Evolutionary conservation across 164 flowering plant genomes (phyloP), one percentile per base, ranked within the genome.

Genomic region (Vitis labrusca): DNA sequence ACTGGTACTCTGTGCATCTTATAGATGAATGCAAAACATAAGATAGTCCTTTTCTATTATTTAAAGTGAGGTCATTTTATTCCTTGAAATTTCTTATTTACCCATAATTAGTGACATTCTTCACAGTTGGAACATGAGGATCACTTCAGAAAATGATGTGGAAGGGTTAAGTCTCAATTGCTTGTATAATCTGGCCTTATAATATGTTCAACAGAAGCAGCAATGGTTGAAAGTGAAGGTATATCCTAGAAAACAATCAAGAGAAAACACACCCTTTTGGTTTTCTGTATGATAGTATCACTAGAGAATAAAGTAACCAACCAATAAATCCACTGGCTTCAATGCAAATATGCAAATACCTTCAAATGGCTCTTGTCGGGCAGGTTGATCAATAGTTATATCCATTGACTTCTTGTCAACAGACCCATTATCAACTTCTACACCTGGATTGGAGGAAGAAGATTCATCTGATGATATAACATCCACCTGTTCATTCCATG

Each of bases 381-480:
- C 23, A 16, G 79, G 71, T 30, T 32, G 62, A 58, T 27, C 61
- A 52, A 29, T 48, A 7, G 61, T 15, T 15, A 29, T 52, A 55
- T n/a, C 10, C 27, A 53, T 37, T 10, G 63, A 52, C 19, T 19
- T 44, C 51, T 56, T 65, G 65, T 54, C 49, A 17, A 8, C 59
- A 37, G 47, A 29, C 16, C n/a, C 76, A 59, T 49, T 47, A 59
- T 32, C 59, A 10, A 17, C 61, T 65, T 71, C 74, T 23, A 59
- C 23, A 27, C 73, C 78, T n/a, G 37, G 66, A 19, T 81, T 82
- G 16, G 74, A 74, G 56, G 84, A 70, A 65, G 82, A 73, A 61
- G 80, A 79, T 10, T 75, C 79, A 49, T 73, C 82, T 44, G 85
- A 82, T 30, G 74, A 74, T 71, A 79, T 72, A 27, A 79, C 57